A percentile compares a stretch with the other conserved stretches of the same genome.
Conservation (phyloP, 169 alveolate genomes). For the Plasmodium sp. region DNA sequence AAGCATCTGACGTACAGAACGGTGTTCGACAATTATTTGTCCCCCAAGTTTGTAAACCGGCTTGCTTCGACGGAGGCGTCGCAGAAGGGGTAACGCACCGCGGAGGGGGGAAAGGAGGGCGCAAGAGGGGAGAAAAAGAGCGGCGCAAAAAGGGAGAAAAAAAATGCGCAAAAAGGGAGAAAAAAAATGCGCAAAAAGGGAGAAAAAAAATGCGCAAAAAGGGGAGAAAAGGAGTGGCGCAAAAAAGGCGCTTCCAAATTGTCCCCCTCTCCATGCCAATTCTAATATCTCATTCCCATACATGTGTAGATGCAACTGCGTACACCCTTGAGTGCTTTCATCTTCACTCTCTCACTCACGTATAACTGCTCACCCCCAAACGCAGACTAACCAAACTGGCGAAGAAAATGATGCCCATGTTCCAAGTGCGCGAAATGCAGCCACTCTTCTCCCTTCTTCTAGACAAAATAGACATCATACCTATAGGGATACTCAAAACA, state of each 20-base stretch:
- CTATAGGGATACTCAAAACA: conserved; percentile 75
- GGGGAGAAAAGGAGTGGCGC: too few relatives aligned
- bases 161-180: too few relatives aligned
- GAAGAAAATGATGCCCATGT: conserved; percentile 82
- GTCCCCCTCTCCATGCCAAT: not conserved
- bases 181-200: too few relatives aligned
- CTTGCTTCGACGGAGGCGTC: conserved; percentile 61
- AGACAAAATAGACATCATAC: conserved; percentile 79
- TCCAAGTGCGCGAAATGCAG: conserved; percentile 85
- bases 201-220: not conserved
- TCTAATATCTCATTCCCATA: not conserved
- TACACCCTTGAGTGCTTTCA: not conserved
- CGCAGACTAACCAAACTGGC: conserved; percentile 73
- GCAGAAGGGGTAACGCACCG: conserved; percentile 31
- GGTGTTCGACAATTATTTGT: conserved; percentile 79
- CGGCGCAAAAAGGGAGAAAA: too few relatives aligned
- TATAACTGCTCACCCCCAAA: not conserved
- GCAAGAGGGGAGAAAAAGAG: not conserved
- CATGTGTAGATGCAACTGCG: not conserved
- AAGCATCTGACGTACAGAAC: conserved; percentile 81
- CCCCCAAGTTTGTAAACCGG: conserved; percentile 78
- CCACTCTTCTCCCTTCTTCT: conserved; percentile 79
- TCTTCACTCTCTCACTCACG: not conserved
- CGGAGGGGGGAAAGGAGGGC: not conserved
- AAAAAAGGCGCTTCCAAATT: not conserved